Evolutionary conservation across 2,329 filamentous ascomycete genomes (phyloP).

Genomic region (Cladophialophora chaetospira): DNA sequence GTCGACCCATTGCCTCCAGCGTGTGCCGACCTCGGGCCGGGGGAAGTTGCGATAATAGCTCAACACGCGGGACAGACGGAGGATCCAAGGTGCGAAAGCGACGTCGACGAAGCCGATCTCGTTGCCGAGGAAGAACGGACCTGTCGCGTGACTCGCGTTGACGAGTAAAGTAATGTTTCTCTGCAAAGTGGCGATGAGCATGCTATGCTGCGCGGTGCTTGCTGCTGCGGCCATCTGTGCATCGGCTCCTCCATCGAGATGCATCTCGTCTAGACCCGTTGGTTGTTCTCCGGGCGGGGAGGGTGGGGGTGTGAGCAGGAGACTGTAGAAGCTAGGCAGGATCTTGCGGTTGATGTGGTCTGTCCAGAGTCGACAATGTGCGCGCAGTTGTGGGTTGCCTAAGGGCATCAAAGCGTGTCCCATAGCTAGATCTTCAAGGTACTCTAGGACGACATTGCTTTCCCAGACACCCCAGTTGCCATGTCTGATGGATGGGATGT

Average conservation of each 20-base stretch:
- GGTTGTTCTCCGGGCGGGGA: slow-evolving; percentile 8
- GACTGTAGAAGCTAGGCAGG: slow-evolving; percentile 73
- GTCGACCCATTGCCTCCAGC: slow-evolving; percentile 70
- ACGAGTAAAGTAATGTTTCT: slow-evolving; percentile 65
- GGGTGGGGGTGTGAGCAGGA: slow-evolving; percentile 53
- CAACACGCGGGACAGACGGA: slow-evolving; percentile 68
- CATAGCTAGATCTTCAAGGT: slow-evolving; percentile 72
- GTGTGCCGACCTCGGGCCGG: slow-evolving; percentile 61
- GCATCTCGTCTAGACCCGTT: slow-evolving; percentile 14
- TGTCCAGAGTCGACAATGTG: slow-evolving; percentile 76
- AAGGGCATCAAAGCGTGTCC: slow-evolving; percentile 64
- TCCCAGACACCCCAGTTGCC: slow-evolving; percentile 82
- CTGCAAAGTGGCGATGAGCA: slow-evolving; percentile 49
- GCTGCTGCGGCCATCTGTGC: slow-evolving; percentile 11
- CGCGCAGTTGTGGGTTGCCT: slow-evolving; percentile 65
- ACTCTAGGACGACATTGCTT: slow-evolving; percentile 81
- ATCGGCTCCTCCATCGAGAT: slow-evolving; percentile 7
- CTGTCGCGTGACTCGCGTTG: slow-evolving; percentile 58
- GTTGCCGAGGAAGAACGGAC: slow-evolving; percentile 69
- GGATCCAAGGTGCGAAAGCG: slow-evolving; percentile 73
- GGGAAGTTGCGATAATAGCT: slow-evolving; percentile 68
- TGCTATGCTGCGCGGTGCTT: slow-evolving; percentile 22
- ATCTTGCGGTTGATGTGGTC: slow-evolving; percentile 80
- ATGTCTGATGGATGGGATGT: slow-evolving; percentile 75
- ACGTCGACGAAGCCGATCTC: slow-evolving; percentile 69